phyloP scores from a whole-genome alignment of 2,329 filamentous ascomycete species.

The Fusarium sp. region DNA sequence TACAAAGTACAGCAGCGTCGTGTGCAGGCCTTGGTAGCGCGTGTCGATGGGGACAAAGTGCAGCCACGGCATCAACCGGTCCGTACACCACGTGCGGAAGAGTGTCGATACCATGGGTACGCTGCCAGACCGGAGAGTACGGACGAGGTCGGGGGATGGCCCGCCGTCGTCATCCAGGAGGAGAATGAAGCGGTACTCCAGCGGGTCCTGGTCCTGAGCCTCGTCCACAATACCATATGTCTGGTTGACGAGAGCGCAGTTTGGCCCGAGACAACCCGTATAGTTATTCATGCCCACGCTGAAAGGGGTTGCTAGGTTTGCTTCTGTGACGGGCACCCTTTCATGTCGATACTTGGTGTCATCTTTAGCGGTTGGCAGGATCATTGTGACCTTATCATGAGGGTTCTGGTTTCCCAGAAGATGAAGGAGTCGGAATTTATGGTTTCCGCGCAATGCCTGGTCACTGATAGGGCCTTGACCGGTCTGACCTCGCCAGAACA shows the following conservation, averaged over 20 bases:
- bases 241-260: slow-evolving; percentile 46
- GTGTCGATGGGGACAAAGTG: slow-evolving; percentile 85
- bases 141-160: slow-evolving; percentile 68
- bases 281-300: slow-evolving; percentile 71
- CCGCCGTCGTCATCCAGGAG: slow-evolving; percentile 79
- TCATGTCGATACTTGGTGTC: slow-evolving; percentile 65
- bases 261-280: slow-evolving; percentile 65
- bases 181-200: slow-evolving; percentile 77
- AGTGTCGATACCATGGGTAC: slow-evolving; percentile 78
- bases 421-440: slow-evolving; percentile 78
- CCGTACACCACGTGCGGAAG: slow-evolving; percentile 84
- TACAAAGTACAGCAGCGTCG: slow-evolving; percentile 79
- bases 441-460: slow-evolving; percentile 74
- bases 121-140: slow-evolving; percentile 73
- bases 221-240: slow-evolving; percentile 54
- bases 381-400: slow-evolving; percentile 62
- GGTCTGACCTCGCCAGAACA: slow-evolving; percentile 82
- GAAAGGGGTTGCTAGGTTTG: slow-evolving; percentile 65
- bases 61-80: slow-evolving; percentile 78
- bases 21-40: slow-evolving; percentile 79
- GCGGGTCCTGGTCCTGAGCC: slow-evolving; percentile 59
- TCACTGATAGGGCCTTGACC: slow-evolving; percentile 64
- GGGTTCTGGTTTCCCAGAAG: slow-evolving; percentile 70
- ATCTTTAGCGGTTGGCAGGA: slow-evolving; percentile 60
- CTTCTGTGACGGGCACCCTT: slow-evolving; percentile 61